Evolutionary conservation across 2,329 filamentous ascomycete genomes (phyloP), one percentile per base, ranked within the genome.

Genomic region (Pestalotiopsis sp.): DNA sequence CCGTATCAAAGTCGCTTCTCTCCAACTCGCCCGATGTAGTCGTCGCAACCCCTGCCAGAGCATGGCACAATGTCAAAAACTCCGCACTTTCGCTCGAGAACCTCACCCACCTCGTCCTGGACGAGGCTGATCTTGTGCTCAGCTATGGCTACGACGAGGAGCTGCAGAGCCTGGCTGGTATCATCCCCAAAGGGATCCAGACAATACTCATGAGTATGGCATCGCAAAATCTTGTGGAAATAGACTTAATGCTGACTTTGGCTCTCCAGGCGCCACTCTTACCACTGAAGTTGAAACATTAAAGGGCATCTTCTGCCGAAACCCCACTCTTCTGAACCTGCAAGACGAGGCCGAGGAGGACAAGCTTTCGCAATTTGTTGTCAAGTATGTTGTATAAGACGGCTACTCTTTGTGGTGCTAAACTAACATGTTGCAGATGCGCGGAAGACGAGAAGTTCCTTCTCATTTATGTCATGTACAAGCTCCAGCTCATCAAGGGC

Each of bases 361-460:
- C 70, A 91, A 90, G 4, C 87, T 98, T 36, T 93, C 90, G 67
- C 96, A 98, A 82, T 97, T 94, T 76, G 90, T 95, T 38, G 92
- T 98, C 72, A 94, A 91, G 87, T 92, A 81, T 71, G 86, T 76
- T 45, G 7, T n/a, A n/a, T 41, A 4, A n/a, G 4, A 7, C 31
- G 2, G 2, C 17, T 62, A 17, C 36, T 62, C n/a, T 20, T 3
- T 62, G 59, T 23, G 4, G 2, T 23, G 11, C 2, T 20, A 9
- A 6, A 62, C 59, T 62, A 12, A 62, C 31, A 62, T 41, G n/a
- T 36, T 17, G 4, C 12, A 66, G 64, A 58, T 66, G 64, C 73
- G 93, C 89, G n/a, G 96, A 99, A 81, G 95, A 98, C 73, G 96
- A 98, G 76, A 99, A 99, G 78, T 99, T 98, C 76, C 83, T 99